These are phyloP conservation scores for Podila epigama DNA, from an alignment of 192 early-diverging fungal genomes.

Conservation along the genomic window DNA sequence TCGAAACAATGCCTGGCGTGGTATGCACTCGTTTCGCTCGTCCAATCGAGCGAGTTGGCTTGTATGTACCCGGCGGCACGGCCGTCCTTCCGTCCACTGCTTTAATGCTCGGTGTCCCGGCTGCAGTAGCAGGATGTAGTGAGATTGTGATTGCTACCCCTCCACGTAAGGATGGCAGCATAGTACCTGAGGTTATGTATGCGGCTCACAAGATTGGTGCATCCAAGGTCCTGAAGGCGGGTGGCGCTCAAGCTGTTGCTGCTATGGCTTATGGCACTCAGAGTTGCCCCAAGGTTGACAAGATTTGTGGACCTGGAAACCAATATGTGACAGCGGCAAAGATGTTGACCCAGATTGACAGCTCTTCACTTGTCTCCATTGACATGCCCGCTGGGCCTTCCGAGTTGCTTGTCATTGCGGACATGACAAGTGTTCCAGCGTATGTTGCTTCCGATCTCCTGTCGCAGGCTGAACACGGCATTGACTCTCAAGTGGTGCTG, in stretches of 20 bases:
- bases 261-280: slow-evolving; percentile 99
- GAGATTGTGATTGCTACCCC: slow-evolving; percentile 97
- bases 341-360: slow-evolving; percentile 96
- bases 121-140: slow-evolving; percentile 94
- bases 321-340: slow-evolving; percentile 99
- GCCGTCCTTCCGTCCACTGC: slow-evolving; percentile 96
- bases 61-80: slow-evolving; percentile 98
- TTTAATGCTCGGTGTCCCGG: slow-evolving; percentile 97
- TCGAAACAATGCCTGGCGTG: slow-evolving; percentile 99
- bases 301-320: slow-evolving; percentile 99
- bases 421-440: slow-evolving; percentile 79
- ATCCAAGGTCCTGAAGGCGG: slow-evolving; percentile 88
- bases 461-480: slow-evolving; percentile 97
- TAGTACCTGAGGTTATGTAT: slow-evolving; percentile 97
- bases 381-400: slow-evolving; percentile 99
- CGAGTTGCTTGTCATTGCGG: slow-evolving; percentile 98
- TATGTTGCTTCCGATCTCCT: slow-evolving; percentile 97
- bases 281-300: slow-evolving; percentile 97
- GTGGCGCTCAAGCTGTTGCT: slow-evolving; percentile 98
- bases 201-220: slow-evolving; percentile 98
- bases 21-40: slow-evolving; percentile 91
- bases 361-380: slow-evolving; percentile 91
- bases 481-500: slow-evolving; percentile 96
- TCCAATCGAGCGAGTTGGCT: slow-evolving; percentile 95
- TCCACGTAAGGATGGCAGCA: slow-evolving; percentile 87